Evolutionary conservation across 2,329 filamentous ascomycete genomes (phyloP), one percentile per base, ranked within the genome.

Genomic region (Diaporthe citriasiana): DNA sequence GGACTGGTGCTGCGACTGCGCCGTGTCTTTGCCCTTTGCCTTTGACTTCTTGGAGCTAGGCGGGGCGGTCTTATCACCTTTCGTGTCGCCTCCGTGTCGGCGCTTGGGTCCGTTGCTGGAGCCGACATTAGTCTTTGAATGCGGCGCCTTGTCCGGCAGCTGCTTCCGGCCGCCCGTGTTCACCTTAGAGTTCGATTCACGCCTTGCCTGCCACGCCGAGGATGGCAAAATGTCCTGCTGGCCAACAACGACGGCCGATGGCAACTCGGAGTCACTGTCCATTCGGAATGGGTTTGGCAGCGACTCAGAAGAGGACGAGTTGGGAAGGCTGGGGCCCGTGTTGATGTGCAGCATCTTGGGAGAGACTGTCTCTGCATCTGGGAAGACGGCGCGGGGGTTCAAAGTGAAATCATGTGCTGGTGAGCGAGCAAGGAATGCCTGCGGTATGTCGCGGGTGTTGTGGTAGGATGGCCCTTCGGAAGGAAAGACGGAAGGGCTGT

Each of bases 71-170:
- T 33, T 63, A 5, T 47, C 50, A 15, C 27, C 17, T 0, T 8
- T 25, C 7, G 47, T n/a, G 25, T 71, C 70, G 4, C n/a, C 40
- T 2, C 33, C 47, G 3, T 68, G 63, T 4, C 63, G 56, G 17
- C 56, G 56, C 56, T 71, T 71, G 22, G 70, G n/a, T 22, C 30
- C 71, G 19, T 35, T 38, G 71, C 47, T 50, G 27, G 27, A 19
- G 19, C 10, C 4, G 8, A n/a, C n/a, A n/a, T n/a, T n/a, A n/a
- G 30, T 12, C 33, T 45, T 59, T 2, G 38, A 7, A 5, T 22
- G 30, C 9, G 72, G 72, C 13, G 72, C 72, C 72, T 69, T 70
- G 55, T 73, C 72, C 4, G 72, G 72, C 42, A 73, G n/a, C 30
- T 70, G 63, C 50, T 73, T 73, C 1, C 71, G 71, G n/a, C 56